These are phyloP conservation scores for Trametes cingulata DNA, from an alignment of 768 basidiomycete species.

Conservation along the genomic window DNA sequence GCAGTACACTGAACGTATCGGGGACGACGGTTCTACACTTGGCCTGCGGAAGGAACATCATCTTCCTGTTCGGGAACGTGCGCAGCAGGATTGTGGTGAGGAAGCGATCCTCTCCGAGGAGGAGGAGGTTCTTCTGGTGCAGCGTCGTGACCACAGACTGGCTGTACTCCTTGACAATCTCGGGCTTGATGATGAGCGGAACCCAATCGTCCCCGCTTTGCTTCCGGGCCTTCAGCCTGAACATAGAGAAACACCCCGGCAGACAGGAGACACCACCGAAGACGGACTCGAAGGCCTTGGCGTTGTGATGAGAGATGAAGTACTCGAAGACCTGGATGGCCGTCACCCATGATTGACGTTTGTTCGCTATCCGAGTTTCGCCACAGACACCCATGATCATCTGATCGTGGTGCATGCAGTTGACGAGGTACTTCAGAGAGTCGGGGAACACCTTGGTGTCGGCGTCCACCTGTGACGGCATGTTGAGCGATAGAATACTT, in stretches of 20 bases:
- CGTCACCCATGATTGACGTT: constrained; percentile 97
- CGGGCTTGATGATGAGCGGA: constrained; percentile 93
- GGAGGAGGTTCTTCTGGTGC: constrained; percentile 95
- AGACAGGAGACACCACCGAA: constrained; percentile 99
- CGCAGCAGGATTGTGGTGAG: constrained; percentile 94
- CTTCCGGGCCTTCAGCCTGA: constrained; percentile 92
- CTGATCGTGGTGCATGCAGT: constrained; percentile 98
- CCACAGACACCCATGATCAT: constrained; percentile 99
- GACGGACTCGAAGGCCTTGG: constrained; percentile 98
- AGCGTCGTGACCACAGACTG: constrained; percentile 91
- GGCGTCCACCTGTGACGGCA: constrained; percentile 79
- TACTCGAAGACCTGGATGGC: constrained; percentile 98
- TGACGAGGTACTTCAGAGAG: constrained; percentile 88
- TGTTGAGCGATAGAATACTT: neutral
- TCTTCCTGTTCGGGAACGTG: constrained; percentile 97
- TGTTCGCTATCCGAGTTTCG: constrained; percentile 98
- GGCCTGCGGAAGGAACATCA: constrained; percentile 99
- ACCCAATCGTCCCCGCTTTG: constrained; percentile 93
- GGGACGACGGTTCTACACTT: constrained; percentile 94
- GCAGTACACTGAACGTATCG: constrained; percentile 88
- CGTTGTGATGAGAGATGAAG: constrained; percentile 97
- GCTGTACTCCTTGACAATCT: constrained; percentile 96
- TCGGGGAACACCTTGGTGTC: constrained; percentile 95
- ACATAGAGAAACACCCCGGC: constrained; percentile 99
- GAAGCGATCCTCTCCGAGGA: constrained; percentile 99